Percentiles rank a stretch among this genome's conserved stretches.
These are phyloP conservation scores for Picocystis sp. DNA, from an alignment of 163 green algal genomes.

Conservation along the genomic window DNA sequence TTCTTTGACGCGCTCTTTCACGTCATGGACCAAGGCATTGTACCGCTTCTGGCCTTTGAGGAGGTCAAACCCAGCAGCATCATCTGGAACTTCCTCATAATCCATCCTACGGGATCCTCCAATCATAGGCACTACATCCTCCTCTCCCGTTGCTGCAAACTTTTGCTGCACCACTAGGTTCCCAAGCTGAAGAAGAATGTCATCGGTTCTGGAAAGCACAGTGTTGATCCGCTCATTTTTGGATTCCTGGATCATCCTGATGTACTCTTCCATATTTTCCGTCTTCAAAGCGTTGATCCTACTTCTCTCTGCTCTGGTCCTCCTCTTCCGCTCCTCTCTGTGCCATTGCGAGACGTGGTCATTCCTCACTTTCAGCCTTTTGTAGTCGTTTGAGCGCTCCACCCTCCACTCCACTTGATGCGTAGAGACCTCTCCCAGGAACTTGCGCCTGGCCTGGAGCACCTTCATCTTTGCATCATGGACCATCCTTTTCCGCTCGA, in stretches of 20 bases:
- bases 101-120: conserved; percentile 12
- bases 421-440: background rate
- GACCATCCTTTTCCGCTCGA: conserved; percentile 2
- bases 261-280: conserved; percentile 57
- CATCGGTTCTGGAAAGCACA: conserved; percentile 62
- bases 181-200: conserved; percentile 43
- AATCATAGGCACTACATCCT: background rate
- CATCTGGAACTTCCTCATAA: background rate
- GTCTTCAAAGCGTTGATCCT: conserved; percentile 41
- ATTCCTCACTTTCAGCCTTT: conserved; percentile 3
- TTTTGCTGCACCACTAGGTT: conserved; percentile 15
- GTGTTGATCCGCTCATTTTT: conserved; percentile 38
- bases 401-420: background rate
- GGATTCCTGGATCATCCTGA: conserved; percentile 38
- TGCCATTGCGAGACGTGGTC: background rate
- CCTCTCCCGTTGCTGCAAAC: background rate
- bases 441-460: background rate
- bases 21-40: conserved; percentile 8
- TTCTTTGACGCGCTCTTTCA: conserved; percentile 27
- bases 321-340: conserved; percentile 16
- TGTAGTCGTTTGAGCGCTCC: conserved; percentile 22
- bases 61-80: background rate
- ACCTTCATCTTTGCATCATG: conserved; percentile 6
- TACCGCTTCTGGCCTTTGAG: conserved; percentile 10
- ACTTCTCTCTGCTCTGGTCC: conserved; percentile 23